Percentiles rank a stretch among this genome's conserved stretches.
Conservation (phyloP, 73 alveolate genomes). For the Blepharisma japonicum region DNA sequence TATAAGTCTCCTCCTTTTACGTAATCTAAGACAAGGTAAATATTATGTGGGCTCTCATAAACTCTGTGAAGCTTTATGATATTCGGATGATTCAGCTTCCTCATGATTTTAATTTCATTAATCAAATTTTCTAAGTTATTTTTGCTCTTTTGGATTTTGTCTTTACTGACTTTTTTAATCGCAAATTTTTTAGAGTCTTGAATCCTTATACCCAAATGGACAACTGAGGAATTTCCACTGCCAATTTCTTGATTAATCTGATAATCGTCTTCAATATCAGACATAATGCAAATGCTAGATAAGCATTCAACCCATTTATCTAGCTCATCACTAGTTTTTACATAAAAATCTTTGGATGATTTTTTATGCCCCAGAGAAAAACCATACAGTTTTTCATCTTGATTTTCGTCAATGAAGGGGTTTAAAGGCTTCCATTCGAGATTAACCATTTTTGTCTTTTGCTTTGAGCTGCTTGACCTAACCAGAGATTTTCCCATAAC, state of each 20-base stretch:
- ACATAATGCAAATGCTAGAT: neutral
- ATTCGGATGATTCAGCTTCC: constrained; percentile 32
- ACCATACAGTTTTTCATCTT: neutral
- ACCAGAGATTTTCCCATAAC: too few relatives aligned
- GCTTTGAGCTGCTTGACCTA: too few relatives aligned
- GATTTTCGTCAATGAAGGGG: neutral
- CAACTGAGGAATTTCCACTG: neutral
- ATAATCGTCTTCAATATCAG: neutral
- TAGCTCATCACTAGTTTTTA: neutral
- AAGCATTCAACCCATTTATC: neutral
- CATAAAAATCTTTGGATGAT: neutral
- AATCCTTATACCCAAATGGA: neutral
- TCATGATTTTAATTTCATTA: constrained; percentile 36
- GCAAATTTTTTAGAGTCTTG: neutral
- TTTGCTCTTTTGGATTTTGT: neutral
- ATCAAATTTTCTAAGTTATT: neutral
- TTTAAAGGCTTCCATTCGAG: neutral
- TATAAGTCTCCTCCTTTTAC: constrained; percentile 50
- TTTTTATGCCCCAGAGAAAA: neutral
- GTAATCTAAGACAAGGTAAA: constrained; percentile 53
- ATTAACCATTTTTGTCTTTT: too few relatives aligned
- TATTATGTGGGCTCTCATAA: constrained; percentile 45
- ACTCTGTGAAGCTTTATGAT: constrained; percentile 37
- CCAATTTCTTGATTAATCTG: neutral
- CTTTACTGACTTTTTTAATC: neutral